Conservation (phyloP, 805 yeast genomes). For the Cyberlindnera xylosilytica region DNA sequence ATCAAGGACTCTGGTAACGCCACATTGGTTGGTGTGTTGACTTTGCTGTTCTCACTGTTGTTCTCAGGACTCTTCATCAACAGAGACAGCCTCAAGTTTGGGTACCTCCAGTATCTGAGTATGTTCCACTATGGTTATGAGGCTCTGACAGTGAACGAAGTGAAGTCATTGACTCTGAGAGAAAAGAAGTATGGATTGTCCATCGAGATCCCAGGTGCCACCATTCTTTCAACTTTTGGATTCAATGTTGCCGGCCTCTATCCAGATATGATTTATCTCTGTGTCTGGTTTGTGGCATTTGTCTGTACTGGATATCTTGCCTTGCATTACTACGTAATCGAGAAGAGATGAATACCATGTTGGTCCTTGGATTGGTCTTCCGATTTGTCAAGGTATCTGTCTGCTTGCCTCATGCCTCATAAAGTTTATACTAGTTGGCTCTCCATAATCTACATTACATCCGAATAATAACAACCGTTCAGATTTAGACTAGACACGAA, state of each 20-base stretch:
- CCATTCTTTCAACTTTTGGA: constrained; percentile 92
- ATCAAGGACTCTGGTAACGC: constrained; percentile 91
- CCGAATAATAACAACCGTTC: no score
- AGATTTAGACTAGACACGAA: no score
- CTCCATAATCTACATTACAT: no score
- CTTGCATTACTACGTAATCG: constrained; percentile 70
- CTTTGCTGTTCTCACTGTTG: constrained; percentile 76
- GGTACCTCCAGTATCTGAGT: constrained; percentile 78
- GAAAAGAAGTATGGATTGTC: constrained; percentile 91
- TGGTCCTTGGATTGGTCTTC: no score
- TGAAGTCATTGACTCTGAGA: constrained; percentile 73
- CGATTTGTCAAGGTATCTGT: no score
- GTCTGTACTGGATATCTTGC: constrained; percentile 70
- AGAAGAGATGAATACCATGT: constrained; percentile 44
- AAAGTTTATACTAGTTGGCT: no score
- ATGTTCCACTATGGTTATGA: constrained; percentile 96
- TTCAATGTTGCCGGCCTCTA: constrained; percentile 77
- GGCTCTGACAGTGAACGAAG: constrained; percentile 89
- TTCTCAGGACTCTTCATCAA: constrained; percentile 95
- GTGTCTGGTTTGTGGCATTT: constrained; percentile 55
- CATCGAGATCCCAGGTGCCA: constrained; percentile 97
- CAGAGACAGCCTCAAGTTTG: constrained; percentile 61
- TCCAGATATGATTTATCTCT: constrained; percentile 61
- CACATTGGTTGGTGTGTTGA: constrained; percentile 80
- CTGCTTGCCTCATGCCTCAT: no score